Evolutionary conservation across 75 land plant species (phyloP).

Genomic region (Isoetes taiwanensis): DNA sequence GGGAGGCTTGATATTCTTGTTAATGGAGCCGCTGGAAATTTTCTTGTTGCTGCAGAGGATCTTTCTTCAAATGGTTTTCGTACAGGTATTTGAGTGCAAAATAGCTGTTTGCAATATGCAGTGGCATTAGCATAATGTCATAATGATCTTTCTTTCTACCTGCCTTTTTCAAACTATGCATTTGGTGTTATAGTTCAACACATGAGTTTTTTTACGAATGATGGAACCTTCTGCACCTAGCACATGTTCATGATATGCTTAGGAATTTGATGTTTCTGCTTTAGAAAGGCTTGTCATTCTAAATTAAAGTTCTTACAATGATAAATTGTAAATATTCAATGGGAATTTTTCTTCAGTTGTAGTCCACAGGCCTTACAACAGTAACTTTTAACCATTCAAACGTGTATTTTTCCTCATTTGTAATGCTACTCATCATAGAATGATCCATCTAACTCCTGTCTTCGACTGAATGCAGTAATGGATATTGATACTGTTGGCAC

Average conservation of each 20-base stretch:
- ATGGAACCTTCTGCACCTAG: no score
- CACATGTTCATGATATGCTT: no score
- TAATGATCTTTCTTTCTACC: no score
- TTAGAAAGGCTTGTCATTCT: no score
- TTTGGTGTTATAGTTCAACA: neutral
- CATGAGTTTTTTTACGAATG: neutral
- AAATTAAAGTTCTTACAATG: no score
- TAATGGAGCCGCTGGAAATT: conserved; percentile 98
- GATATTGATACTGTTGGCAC: conserved; percentile 97
- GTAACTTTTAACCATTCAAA: neutral
- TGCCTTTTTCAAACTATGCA: no score
- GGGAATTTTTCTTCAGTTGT: neutral
- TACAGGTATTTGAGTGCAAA: conserved; percentile 41
- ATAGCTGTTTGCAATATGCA: neutral
- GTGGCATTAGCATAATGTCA: neutral
- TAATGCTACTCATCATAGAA: no score
- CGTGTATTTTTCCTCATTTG: neutral
- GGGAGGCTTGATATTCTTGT: conserved; percentile 95
- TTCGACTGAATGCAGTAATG: conserved; percentile 57
- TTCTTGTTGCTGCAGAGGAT: conserved; percentile 89
- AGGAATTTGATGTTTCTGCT: no score
- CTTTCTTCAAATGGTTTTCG: conserved; percentile 91
- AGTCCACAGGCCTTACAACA: neutral
- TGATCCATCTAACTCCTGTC: no score
- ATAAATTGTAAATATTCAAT: no score